Conservation (phyloP, 208 protist species). For the Trypanosomatidae sp. region DNA sequence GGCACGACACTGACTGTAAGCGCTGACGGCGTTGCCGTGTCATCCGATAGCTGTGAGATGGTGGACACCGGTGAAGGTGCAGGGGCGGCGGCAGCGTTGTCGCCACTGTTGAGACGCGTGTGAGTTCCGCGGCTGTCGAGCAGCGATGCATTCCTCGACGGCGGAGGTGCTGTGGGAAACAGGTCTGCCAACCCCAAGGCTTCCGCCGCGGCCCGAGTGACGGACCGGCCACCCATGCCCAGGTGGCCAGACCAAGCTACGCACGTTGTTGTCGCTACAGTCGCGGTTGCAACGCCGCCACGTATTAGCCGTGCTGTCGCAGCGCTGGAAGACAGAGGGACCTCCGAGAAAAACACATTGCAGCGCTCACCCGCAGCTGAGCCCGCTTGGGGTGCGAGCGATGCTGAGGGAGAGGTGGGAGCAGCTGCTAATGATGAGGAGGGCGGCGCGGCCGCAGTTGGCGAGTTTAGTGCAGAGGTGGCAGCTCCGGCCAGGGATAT, state of each 20-base stretch:
- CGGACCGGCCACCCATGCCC: constrained; percentile 12
- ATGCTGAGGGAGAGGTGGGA: not conserved
- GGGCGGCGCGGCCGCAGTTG: not conserved
- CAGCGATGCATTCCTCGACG: not conserved
- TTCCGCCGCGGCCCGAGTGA: constrained; percentile 30
- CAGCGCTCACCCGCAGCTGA: not conserved
- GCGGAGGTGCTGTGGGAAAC: constrained; percentile 31
- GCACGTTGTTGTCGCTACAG: not conserved
- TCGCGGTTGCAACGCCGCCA: not conserved
- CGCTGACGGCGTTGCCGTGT: not conserved
- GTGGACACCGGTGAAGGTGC: not conserved
- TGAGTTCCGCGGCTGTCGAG: not conserved
- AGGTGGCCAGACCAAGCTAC: constrained; percentile 2
- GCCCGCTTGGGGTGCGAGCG: not conserved
- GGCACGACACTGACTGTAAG: constrained; percentile 42
- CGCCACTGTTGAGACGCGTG: not conserved
- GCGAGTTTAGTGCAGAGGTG: not conserved
- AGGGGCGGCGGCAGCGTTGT: not conserved
- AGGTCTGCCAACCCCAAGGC: constrained; percentile 37
- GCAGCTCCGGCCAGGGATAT: constrained; percentile 17
- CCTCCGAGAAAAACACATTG: constrained; percentile 5
- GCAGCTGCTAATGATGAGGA: not conserved
- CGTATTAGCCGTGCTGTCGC: not conserved
- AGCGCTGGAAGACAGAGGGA: not conserved
- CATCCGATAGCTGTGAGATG: not conserved